Conservation (phyloP, 805 yeast species). For the Yarrowia sp. region DNA sequence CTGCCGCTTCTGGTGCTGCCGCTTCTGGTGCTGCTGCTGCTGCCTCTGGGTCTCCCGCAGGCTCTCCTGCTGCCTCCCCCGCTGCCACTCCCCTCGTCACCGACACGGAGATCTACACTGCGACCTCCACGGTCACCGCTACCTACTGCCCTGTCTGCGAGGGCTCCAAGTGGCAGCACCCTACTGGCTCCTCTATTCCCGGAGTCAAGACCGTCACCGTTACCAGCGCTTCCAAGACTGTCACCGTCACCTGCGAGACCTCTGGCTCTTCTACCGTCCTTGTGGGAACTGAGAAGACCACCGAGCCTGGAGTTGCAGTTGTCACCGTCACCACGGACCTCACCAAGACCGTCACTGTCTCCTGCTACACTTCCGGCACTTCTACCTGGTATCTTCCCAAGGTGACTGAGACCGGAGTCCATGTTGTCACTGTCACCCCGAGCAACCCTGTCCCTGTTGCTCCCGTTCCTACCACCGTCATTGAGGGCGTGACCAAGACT, state of each 20-base stretch:
- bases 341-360: conserved; percentile 18
- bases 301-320: neutral
- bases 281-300: neutral
- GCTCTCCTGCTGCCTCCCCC: neutral
- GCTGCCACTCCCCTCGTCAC: neutral
- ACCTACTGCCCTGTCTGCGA: conserved; percentile 6
- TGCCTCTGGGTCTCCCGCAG: neutral
- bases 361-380: conserved; percentile 7
- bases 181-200: neutral
- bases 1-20: neutral
- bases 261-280: neutral
- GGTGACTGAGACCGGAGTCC: conserved; percentile 1
- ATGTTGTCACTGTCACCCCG: conserved; percentile 6
- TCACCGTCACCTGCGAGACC: conserved; percentile 10
- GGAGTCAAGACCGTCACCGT: neutral
- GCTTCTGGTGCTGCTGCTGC: neutral
- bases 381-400: conserved; percentile 5
- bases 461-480: neutral
- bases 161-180: neutral
- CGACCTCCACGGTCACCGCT: conserved; percentile 6
- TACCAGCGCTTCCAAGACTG: conserved; percentile 1
- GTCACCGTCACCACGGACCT: neutral
- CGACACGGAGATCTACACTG: neutral
- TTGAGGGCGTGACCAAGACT: conserved; percentile 2
- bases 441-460: neutral